A percentile compares a stretch with the other conserved stretches of the same genome.
Conservation (phyloP, 1,284 basidiomycete species). For the Cutaneotrichosporon sp. region DNA sequence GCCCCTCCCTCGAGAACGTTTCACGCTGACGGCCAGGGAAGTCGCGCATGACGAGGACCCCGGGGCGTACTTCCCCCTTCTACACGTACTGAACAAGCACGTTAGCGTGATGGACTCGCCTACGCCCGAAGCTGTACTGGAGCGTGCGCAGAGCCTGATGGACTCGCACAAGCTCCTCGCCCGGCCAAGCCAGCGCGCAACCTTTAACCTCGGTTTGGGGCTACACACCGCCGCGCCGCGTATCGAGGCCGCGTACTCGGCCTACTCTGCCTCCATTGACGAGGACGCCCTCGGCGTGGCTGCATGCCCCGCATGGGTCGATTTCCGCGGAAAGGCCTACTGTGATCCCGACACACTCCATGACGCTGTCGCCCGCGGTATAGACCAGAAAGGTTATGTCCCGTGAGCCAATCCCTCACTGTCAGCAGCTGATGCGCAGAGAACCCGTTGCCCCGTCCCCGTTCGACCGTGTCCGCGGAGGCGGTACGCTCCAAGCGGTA, state of each 20-base stretch:
- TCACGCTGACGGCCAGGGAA: constrained; percentile 51
- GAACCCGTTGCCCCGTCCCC: constrained; percentile 31
- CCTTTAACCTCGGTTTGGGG: constrained; percentile 48
- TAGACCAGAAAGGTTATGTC: constrained; percentile 46
- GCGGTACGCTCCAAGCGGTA: constrained; percentile 54
- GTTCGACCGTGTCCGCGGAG: constrained; percentile 63
- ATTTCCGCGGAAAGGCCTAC: constrained; percentile 72
- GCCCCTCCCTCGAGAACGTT: constrained; percentile 33
- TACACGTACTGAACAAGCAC: constrained; percentile 59
- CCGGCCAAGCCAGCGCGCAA: constrained; percentile 43
- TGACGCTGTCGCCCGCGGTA: constrained; percentile 54
- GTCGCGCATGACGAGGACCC: constrained; percentile 61
- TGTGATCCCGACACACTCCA: constrained; percentile 65
- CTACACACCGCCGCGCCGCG: constrained; percentile 40
- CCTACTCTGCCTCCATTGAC: constrained; percentile 50
- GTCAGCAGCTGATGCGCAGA: neutral
- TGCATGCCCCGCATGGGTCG: constrained; percentile 74
- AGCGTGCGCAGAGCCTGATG: constrained; percentile 26
- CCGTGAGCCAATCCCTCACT: constrained; percentile 23
- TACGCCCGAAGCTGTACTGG: constrained; percentile 24
- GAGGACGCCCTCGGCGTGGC: constrained; percentile 53
- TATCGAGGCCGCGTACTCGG: constrained; percentile 41
- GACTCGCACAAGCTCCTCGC: constrained; percentile 26
- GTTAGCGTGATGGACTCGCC: constrained; percentile 16
- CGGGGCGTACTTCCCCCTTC: constrained; percentile 61